Evolutionary conservation across 148 eudicot species (phyloP).

Genomic region (Spergularia bocconei): DNA sequence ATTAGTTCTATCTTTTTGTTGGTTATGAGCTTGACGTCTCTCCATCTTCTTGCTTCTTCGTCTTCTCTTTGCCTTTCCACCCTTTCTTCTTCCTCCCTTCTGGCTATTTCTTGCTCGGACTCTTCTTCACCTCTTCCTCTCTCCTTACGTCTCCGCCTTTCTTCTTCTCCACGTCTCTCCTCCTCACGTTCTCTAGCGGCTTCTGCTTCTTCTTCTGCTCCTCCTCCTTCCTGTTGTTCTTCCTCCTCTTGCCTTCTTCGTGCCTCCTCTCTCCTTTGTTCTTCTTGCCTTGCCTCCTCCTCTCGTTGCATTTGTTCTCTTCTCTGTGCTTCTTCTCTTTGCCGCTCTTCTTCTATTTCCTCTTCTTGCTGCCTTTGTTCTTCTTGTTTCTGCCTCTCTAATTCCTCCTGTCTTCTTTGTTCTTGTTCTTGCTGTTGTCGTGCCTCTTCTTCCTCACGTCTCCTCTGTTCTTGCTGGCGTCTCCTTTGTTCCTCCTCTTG

Average conservation of each 20-base stretch:
- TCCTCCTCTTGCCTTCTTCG: neutral
- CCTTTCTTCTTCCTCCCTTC: slow-evolving; percentile 26
- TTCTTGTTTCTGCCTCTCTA: slow-evolving; percentile 16
- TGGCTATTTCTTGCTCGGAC: slow-evolving; percentile 26
- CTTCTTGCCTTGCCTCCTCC: neutral
- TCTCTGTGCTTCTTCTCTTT: neutral
- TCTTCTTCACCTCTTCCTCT: slow-evolving; percentile 20
- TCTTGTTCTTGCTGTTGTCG: slow-evolving; percentile 3
- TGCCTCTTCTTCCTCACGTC: slow-evolving; percentile 7
- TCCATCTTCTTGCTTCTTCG: slow-evolving; percentile 16
- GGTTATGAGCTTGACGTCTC: neutral
- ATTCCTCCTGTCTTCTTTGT: neutral
- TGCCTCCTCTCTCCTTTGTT: neutral
- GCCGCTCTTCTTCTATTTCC: slow-evolving; percentile 2
- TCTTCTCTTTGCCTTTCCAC: slow-evolving; percentile 24
- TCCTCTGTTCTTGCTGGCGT: neutral
- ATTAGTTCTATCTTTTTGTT: neutral
- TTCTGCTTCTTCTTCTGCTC: slow-evolving; percentile 10
- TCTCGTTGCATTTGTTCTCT: neutral
- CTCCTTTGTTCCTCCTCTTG: slow-evolving; percentile 7
- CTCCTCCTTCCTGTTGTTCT: slow-evolving; percentile 6
- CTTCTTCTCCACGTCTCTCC: slow-evolving; percentile 15
- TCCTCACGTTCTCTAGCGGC: slow-evolving; percentile 10
- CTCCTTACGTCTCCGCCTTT: neutral
- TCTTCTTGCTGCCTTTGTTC: slow-evolving; percentile 18